phyloP scores from a whole-genome alignment of 805 yeast species.

The Kuraishia cidri region DNA sequence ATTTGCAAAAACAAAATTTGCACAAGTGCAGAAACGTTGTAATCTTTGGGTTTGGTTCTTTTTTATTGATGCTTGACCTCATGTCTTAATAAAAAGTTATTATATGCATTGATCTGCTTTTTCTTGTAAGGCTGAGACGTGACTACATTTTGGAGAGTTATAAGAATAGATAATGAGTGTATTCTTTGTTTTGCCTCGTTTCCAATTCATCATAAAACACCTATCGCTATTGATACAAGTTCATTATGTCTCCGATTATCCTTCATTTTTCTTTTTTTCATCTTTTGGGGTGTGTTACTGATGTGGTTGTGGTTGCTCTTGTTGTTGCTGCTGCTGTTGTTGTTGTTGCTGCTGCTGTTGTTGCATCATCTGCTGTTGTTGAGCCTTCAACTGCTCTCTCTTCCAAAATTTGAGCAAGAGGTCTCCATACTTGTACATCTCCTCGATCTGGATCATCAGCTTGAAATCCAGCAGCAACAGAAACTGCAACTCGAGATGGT shows the following conservation, averaged over 20 bases:
- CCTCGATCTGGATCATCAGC: constrained; percentile 82
- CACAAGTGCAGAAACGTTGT: background rate
- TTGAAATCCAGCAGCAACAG: constrained; percentile 77
- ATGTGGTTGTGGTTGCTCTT: constrained; percentile 1
- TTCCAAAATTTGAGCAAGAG: constrained; percentile 78
- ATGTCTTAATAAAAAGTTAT: background rate
- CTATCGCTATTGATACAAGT: too few species aligned
- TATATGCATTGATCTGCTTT: too few species aligned
- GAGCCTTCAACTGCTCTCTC: constrained; percentile 43
- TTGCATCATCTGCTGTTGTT: constrained; percentile 7
- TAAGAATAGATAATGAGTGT: too few species aligned
- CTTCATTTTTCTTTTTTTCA: background rate
- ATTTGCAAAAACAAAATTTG: background rate
- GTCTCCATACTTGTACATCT: constrained; percentile 85
- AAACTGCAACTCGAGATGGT: constrained; percentile 87
- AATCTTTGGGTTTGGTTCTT: background rate
- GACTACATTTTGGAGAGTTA: too few species aligned
- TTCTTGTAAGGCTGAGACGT: too few species aligned
- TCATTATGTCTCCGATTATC: too few species aligned
- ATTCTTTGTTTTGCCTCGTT: too few species aligned
- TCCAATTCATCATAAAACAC: too few species aligned
- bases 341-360: constrained; percentile 8
- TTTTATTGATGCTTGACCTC: background rate
- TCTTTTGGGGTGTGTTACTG: background rate
- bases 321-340: constrained; percentile 4